phyloP scores from a whole-genome alignment of 306 rosid genomes.

The Quercus aquifolioides region DNA sequence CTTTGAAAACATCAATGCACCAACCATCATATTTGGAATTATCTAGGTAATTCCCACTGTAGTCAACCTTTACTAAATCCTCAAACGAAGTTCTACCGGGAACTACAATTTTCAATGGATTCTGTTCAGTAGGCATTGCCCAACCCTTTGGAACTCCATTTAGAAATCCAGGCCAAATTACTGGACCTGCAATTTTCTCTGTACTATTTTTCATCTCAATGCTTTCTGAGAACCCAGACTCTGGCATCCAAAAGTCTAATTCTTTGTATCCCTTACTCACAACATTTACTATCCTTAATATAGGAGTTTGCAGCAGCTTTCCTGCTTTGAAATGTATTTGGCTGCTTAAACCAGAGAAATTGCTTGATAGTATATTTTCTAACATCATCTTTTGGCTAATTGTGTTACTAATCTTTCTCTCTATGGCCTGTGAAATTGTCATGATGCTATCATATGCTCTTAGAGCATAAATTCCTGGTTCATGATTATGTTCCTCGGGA shows the following conservation, averaged over 20 bases:
- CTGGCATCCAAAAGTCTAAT: constrained; percentile 51
- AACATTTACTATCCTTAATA: constrained; percentile 48
- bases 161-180: constrained; percentile 65
- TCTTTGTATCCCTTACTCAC: constrained; percentile 38
- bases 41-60: constrained; percentile 7
- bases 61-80: constrained; percentile 49
- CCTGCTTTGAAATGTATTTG: constrained; percentile 38
- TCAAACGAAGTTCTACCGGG: constrained; percentile 53
- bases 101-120: constrained; percentile 51
- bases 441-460: constrained; percentile 58
- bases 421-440: constrained; percentile 40
- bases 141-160: constrained; percentile 51
- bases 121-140: constrained; percentile 46
- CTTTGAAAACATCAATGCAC: constrained; percentile 46
- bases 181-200: constrained; percentile 17
- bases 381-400: constrained; percentile 8
- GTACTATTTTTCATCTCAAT: constrained; percentile 1
- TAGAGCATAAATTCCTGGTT: constrained; percentile 57
- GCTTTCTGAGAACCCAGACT: constrained; percentile 28
- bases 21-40: constrained; percentile 40
- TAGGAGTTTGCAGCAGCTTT: constrained; percentile 31
- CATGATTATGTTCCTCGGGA: constrained; percentile 41
- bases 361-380: constrained; percentile 26
- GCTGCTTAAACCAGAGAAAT: constrained; percentile 52
- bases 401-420: constrained; percentile 10